Evolutionary conservation across 2,329 filamentous ascomycete genomes (phyloP), one percentile per base, ranked within the genome.

Genomic region (Pseudopyricularia javanii): DNA sequence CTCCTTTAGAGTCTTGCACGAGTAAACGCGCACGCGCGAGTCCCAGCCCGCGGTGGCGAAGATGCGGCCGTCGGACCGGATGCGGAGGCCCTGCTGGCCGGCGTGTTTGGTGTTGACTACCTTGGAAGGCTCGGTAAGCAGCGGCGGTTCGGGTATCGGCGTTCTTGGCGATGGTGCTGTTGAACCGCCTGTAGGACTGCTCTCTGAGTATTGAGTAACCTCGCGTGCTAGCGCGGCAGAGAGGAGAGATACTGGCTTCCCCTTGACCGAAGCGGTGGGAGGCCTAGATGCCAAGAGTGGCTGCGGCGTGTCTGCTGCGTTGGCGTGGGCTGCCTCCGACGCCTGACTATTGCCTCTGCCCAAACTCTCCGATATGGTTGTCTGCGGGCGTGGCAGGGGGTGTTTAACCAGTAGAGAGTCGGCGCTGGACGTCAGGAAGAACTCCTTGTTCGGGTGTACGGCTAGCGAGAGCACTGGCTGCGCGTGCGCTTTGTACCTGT

Each of bases 41-140:
- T 98, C 93, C 93, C 93, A 98, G 3, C 93, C 93, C 0, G 88
- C 91, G 0, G 91, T 97, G 3, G 86, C 88, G 58, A 96, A 86
- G 4, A 98, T 76, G 57, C 80, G 85, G 3, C 83, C 86, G 64
- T 98, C 93, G 2, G 82, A 84, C 14, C 93, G 81, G 24, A 96
- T 76, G 3, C 70, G 71, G 7, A 98, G 70, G 11, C 83, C 80
- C 66, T 98, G 93, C 65, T 97, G 91, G 1, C 93, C 93, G 0
- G 91, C 79, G 65, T 97, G 93, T 62, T 86, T 91, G 1, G 91
- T 96, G 59, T 91, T 83, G 47, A 83, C 58, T 0, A 70, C 66
- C 60, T 84, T 86, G 50, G 84, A 61, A 0, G 84, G 77, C 52
- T 76, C 62, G 11, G 68, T 69, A 20, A 45, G 22, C 7, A 15